Conservation (phyloP, 306 rosid species). For the Ormosia emarginata region DNA sequence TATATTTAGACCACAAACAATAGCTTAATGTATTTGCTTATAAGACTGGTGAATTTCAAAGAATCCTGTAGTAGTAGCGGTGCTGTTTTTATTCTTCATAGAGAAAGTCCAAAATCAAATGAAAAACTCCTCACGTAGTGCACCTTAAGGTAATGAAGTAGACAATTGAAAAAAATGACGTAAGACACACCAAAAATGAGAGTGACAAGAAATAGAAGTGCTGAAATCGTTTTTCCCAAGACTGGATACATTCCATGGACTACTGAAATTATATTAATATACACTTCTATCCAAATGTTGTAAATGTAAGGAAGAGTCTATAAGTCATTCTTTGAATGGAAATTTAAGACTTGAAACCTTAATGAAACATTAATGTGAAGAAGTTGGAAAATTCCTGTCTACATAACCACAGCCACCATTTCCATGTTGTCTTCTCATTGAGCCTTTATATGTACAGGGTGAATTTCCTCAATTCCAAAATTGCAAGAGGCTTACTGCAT, state of each 20-base stretch:
- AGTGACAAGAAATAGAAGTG: not conserved
- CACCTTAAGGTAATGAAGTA: not conserved
- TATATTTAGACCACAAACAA: not conserved
- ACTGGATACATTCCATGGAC: not conserved
- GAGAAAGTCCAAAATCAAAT: not conserved
- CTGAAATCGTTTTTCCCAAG: not conserved
- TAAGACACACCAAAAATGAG: not conserved
- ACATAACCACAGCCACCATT: constrained; percentile 1
- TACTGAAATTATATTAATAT: not conserved
- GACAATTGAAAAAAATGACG: not conserved
- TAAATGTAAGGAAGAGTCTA: not conserved
- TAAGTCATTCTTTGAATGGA: constrained; percentile 2
- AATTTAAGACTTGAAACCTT: constrained; percentile 13
- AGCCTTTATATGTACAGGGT: not conserved
- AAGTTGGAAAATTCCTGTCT: constrained; percentile 1
- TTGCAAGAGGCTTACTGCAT: constrained; percentile 13
- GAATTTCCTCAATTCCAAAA: constrained; percentile 25
- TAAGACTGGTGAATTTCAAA: not conserved
- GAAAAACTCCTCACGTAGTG: not conserved
- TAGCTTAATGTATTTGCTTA: not conserved
- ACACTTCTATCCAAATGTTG: constrained; percentile 5
- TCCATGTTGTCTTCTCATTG: not conserved
- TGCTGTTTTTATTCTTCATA: not conserved
- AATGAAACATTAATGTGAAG: not conserved
- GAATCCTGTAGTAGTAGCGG: not conserved